phyloP scores from a whole-genome alignment of 768 basidiomycete genomes.

The Kwoniella botswanensis region DNA sequence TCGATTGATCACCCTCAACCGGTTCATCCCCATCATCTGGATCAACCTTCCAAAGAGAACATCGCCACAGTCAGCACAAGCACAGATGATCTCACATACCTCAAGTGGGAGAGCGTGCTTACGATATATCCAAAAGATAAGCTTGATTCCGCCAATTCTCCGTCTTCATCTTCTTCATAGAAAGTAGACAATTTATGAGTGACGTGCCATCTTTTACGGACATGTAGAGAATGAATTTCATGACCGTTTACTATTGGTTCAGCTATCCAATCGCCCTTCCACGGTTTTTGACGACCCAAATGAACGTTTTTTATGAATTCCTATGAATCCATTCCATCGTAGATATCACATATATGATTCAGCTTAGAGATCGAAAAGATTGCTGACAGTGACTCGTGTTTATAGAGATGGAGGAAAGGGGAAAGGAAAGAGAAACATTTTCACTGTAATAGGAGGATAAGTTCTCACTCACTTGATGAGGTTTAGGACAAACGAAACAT shows the following conservation, averaged over 20 bases:
- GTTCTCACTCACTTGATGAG: conserved; percentile 5
- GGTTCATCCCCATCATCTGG: neutral
- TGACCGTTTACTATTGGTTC: conserved; percentile 14
- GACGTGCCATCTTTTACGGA: conserved; percentile 16
- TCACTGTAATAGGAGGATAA: neutral
- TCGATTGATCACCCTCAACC: neutral
- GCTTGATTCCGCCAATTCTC: conserved; percentile 4
- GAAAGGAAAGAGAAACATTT: too few relatives aligned
- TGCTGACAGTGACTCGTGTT: too few relatives aligned
- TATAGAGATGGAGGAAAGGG: too few relatives aligned
- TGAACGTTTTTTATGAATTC: conserved; percentile 15
- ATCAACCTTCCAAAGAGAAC: conserved; percentile 2
- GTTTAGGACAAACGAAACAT: conserved; percentile 12
- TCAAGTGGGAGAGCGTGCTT: neutral
- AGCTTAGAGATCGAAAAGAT: too few relatives aligned
- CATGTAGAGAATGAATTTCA: conserved; percentile 6
- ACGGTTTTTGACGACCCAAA: conserved; percentile 22
- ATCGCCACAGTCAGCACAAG: neutral
- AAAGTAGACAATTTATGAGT: conserved; percentile 14
- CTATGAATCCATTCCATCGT: neutral
- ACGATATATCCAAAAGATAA: conserved; percentile 18
- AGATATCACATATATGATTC: neutral
- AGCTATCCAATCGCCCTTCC: conserved; percentile 18
- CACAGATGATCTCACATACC: too few relatives aligned
- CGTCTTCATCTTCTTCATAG: conserved; percentile 13